Evolutionary conservation across 1,284 basidiomycete genomes (phyloP), one percentile per base, ranked within the genome.

Genomic region (Cerioporus squamosus): DNA sequence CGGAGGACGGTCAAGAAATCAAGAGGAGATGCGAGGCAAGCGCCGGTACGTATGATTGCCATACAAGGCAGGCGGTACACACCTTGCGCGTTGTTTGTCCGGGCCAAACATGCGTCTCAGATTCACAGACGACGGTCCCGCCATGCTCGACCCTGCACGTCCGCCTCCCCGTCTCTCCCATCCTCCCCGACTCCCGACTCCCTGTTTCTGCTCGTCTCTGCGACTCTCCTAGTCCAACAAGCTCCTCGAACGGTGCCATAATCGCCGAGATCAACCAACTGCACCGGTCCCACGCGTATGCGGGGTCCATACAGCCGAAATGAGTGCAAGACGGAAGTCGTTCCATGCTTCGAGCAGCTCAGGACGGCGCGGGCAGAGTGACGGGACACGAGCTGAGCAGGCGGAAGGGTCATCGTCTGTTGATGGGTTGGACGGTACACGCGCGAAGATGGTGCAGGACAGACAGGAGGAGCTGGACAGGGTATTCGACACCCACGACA

Each of bases 401-500:
- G 23, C 23, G 4, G 51, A 8, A 22, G 40, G 24, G 18, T 23
- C 38, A 12, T 20, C 43, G 7, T 10, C 17, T 5, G 26, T 23
- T 39, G 36, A 14, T 15, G 46, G 65, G 36, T 59, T 72, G 43
- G 66, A 69, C 31, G 66, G 66, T 40, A 65, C 66, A 62, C 78
- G 81, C 45, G 73, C 75, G 12, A 75, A 75, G 55, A 69, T 88
- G 67, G 66, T 94, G 9, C 74, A 73, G 50, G 76, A 84, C 63
- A 86, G 83, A 69, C 87, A 90, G 70, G 68, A 67, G 14, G 77
- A 87, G 64, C 72, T 94, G 57, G 83, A 85, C 62, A 68, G 70
- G 15, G 79, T 92, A 23, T 72, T 87, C 61, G 85, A 90, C 58
- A 78, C 70, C 59, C 93, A 95, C 76, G 93, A 95, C 73, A 81